Percentiles rank a stretch among this genome's conserved stretches.
Conservation (phyloP, 768 basidiomycete genomes). For the Boletus speciosus region DNA sequence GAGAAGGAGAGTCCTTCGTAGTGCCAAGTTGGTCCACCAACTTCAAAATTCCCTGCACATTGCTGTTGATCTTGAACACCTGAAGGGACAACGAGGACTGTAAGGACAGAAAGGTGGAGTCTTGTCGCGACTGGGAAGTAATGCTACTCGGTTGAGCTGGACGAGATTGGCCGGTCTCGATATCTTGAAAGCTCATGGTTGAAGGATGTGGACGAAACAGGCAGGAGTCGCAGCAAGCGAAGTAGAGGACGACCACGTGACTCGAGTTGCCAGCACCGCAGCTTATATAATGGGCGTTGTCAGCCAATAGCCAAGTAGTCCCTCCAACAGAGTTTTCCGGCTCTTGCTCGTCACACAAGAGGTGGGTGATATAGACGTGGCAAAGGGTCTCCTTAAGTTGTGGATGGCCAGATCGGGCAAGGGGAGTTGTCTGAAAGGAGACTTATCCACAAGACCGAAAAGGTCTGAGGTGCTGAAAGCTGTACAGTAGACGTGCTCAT, state of each 20-base stretch:
- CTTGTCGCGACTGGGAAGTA: slow-evolving; percentile 48
- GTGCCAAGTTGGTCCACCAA: slow-evolving; percentile 97
- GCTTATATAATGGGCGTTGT: too few species aligned
- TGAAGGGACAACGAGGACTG: slow-evolving; percentile 85
- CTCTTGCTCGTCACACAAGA: too few species aligned
- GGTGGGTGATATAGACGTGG: too few species aligned
- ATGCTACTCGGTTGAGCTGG: slow-evolving; percentile 25
- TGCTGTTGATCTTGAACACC: slow-evolving; percentile 98
- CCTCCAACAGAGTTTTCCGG: too few species aligned
- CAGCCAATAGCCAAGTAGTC: too few species aligned
- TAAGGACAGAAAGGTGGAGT: slow-evolving; percentile 69
- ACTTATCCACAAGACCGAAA: too few species aligned
- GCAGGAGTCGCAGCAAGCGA: slow-evolving; percentile 3
- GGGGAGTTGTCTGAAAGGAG: too few species aligned
- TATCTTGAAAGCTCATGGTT: slow-evolving; percentile 50
- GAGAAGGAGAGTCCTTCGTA: slow-evolving; percentile 66
- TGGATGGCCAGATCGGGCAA: too few species aligned
- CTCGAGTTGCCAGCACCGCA: not conserved
- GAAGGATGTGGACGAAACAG: not conserved
- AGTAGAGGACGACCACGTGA: slow-evolving; percentile 8
- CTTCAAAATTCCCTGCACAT: slow-evolving; percentile 92
- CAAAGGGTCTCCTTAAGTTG: too few species aligned
- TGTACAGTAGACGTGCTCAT: too few species aligned
- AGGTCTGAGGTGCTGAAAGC: too few species aligned
- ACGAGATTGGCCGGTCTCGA: slow-evolving; percentile 41